Percentiles rank a stretch among this genome's conserved stretches.
These are phyloP conservation scores for Clarireedia hainanense DNA, from an alignment of 2,329 filamentous ascomycete species.

Conservation along the genomic window DNA sequence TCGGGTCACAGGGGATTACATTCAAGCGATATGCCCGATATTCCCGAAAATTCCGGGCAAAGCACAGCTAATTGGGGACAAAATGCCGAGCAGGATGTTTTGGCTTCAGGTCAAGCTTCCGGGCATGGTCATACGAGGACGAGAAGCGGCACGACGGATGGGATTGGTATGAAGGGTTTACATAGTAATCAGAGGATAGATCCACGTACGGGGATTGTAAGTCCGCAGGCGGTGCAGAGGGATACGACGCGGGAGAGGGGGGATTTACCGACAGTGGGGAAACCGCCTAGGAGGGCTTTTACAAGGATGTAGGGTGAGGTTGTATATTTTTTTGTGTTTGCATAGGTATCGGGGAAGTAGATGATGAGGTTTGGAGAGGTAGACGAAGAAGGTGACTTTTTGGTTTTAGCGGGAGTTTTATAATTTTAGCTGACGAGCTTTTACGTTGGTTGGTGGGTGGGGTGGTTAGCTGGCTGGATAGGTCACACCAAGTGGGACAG, in stretches of 20 bases:
- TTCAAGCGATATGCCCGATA: conserved; percentile 34
- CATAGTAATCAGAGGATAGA: conserved; percentile 19
- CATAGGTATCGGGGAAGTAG: too few species aligned
- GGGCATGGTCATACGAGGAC: not conserved
- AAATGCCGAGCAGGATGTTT: too few species aligned
- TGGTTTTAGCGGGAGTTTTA: not conserved
- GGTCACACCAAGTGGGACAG: too few species aligned
- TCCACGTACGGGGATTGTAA: conserved; percentile 27
- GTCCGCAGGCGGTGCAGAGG: conserved; percentile 24
- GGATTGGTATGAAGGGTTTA: not conserved
- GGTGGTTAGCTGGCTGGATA: too few species aligned
- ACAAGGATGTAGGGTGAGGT: not conserved
- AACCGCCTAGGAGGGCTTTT: not conserved
- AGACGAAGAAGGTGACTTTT: too few species aligned
- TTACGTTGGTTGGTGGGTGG: too few species aligned
- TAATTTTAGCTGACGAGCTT: too few species aligned
- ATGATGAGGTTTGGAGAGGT: too few species aligned
- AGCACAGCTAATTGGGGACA: conserved; percentile 10
- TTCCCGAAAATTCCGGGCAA: conserved; percentile 31
- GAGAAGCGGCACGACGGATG: not conserved
- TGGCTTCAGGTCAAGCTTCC: not conserved
- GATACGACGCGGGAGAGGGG: conserved; percentile 21
- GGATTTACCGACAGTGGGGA: conserved; percentile 14
- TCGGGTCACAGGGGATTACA: conserved; percentile 15
- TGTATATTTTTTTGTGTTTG: not conserved